Evolutionary conservation across 768 basidiomycete genomes (phyloP), one percentile per base, ranked within the genome.

Genomic region (Phaeotremella skinneri): DNA sequence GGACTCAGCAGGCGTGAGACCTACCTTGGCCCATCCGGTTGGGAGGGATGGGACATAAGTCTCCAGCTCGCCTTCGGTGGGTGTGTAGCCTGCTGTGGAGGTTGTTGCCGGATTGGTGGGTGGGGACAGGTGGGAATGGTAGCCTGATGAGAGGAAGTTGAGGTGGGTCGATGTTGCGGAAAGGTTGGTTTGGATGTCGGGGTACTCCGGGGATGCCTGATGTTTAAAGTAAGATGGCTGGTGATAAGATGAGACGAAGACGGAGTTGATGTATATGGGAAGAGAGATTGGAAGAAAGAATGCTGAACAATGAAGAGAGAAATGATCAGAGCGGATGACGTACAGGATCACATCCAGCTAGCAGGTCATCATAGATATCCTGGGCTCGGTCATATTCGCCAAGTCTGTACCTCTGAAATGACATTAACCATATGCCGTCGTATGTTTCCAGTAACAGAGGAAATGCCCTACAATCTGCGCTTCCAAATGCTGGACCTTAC

Each of bases 161-260:
- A 90, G 83, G 72, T 91, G 90, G 58, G 82, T 82, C 71, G 89
- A 85, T 1, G 90, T 82, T 3, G 91, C 90, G 56, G 84, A 81
- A 57, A 93, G 84, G 77, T 96, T 94, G 61, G 85, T 90, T 37
- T 87, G 80, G 71, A 93, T 85, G 73, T 93, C 91, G 3, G 88
- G 83, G 70, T 91, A 84, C 79, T 94, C 91, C 68, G 93, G 88
- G 26, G 89, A 87, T 68, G 85, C 80, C 91, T 91, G 72, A 1
- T n/a, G 31, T 42, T 4, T 17, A 29, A 5, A n/a, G n/a, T n/a
- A n/a, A n/a, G n/a, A n/a, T n/a, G n/a, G n/a, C n/a, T n/a, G n/a
- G n/a, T n/a, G n/a, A n/a, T n/a, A n/a, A n/a, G n/a, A n/a, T n/a
- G n/a, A n/a, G n/a, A n/a, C n/a, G n/a, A n/a, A n/a, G n/a, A n/a